Evolutionary conservation across 305 asterid species (phyloP), one percentile per base, ranked within the genome.

Genomic region (Fraxinus angustifolia): DNA sequence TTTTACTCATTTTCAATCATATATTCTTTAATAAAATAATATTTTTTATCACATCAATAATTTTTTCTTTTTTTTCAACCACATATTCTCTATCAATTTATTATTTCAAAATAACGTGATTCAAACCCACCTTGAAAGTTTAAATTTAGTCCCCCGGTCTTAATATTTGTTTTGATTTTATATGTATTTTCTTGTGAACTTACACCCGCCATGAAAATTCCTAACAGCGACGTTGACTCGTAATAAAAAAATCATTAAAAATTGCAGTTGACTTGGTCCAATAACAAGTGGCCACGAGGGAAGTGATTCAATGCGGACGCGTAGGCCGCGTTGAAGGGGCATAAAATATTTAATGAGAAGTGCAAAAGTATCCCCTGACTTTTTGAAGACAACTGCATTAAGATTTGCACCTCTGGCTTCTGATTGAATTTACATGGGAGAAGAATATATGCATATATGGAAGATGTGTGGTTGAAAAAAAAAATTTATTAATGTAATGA

Each of bases 251-350:
- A 30, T 79, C 87, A 77, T 83, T 34, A 0, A 26, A 21, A 35
- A 26, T 28, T 75, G 12, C 2, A 16, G 26, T 86, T 86, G 83
- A 86, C 89, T 36, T 16, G 2, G 3, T 11, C 35, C 0, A 3
- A 7, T 10, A 4, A 0, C 21, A 73, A 56, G 8, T 58, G 74
- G 72, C 85, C 86, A 58, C 83, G 85, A 81, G 84, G 77, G 3
- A 58, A 31, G 42, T 16, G 1, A 6, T 36, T 23, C 31, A 26
- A 31, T 4, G 68, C 78, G 34, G 72, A 79, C 82, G 85, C 80
- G 82, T 82, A 76, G n/a, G 38, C 75, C 62, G 23, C 48, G 65
- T 38, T 73, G 12, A 73, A 35, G 26, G 85, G 76, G 78, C 71
- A 78, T 40, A 17, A 11, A 34, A 5, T 35, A 3, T 23, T 23